Percentiles rank a stretch among this genome's conserved stretches.
phyloP scores from a whole-genome alignment of 1,284 basidiomycete species.

The Tranzscheliella williamsii region DNA sequence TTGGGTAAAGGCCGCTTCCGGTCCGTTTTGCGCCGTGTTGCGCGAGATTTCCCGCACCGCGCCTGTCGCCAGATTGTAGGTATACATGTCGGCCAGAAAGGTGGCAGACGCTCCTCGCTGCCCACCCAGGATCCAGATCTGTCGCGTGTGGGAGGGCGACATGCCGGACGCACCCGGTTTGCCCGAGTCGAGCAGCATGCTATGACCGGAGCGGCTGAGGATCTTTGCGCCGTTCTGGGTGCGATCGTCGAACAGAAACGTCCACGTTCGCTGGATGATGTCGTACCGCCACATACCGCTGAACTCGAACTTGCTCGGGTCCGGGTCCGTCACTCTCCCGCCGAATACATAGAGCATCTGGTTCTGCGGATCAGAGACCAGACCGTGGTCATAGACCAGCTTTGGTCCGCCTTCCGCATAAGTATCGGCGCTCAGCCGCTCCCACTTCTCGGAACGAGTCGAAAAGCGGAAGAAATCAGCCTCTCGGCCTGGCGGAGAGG shows the following conservation, averaged over 20 bases:
- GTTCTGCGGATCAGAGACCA: slow-evolving; percentile 73
- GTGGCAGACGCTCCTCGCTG: slow-evolving; percentile 52
- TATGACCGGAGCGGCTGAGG: slow-evolving; percentile 54
- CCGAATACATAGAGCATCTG: slow-evolving; percentile 78
- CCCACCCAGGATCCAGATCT: slow-evolving; percentile 59
- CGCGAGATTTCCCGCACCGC: slow-evolving; percentile 37
- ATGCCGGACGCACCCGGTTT: slow-evolving; percentile 28
- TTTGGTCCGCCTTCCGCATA: slow-evolving; percentile 70
- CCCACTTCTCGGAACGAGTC: slow-evolving; percentile 57
- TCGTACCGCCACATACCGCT: slow-evolving; percentile 61
- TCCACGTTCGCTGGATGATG: slow-evolving; percentile 52
- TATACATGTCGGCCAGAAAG: slow-evolving; percentile 59
- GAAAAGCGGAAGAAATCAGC: slow-evolving; percentile 61
- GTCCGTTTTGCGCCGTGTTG: slow-evolving; percentile 46
- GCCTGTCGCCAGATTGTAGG: slow-evolving; percentile 47
- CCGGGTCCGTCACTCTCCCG: slow-evolving; percentile 71
- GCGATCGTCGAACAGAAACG: slow-evolving; percentile 51
- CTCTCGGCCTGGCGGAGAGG: slow-evolving; percentile 28
- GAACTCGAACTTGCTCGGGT: slow-evolving; percentile 45
- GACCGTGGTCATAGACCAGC: slow-evolving; percentile 78
- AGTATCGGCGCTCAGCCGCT: slow-evolving; percentile 56
- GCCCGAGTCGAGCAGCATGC: slow-evolving; percentile 56
- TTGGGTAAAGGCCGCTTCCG: slow-evolving; percentile 59
- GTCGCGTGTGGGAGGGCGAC: slow-evolving; percentile 34
- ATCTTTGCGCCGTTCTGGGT: slow-evolving; percentile 40